Evolutionary conservation across 176 grass and related monocot genomes (phyloP), one percentile per base, ranked within the genome.

Genomic region (Ampelocalamus luodianensis): DNA sequence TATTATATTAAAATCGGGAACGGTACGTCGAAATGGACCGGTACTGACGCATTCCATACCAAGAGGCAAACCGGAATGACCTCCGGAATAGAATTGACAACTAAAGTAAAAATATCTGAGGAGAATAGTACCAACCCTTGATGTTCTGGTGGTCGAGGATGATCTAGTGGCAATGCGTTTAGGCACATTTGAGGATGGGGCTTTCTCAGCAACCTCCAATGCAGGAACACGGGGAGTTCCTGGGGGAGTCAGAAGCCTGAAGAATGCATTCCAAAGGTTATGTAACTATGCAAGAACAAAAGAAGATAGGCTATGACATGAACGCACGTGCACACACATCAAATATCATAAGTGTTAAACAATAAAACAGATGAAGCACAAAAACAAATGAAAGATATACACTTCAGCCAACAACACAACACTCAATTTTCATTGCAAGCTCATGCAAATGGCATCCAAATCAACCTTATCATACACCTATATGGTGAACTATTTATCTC

Each of bases 161-260:
- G 97, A 99, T 89, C 90, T 89, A 80, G 56, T 49, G 18, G 73
- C 66, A 79, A 38, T 34, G 11, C 80, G 84, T 80, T 94, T 99
- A 60, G 93, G 72, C 82, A 64, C 75, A 81, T 74, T 80, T 65
- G 92, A 56, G 53, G 90, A 34, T 79, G 84, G 82, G 22, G 83
- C 87, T 74, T 81, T 92, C 60, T 99, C 90, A 67, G 74, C 76
- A 89, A 68, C 54, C 73, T 87, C 90, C 80, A 60, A 48, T 53
- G 79, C 70, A 85, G 88, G 49, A 86, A 72, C 75, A 78, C 86
- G 91, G 24, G 97, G 93, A 72, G 97, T 94, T 50, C 90, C 92
- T 13, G 97, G 97, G 22, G 93, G 93, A 15, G 97, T 96, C 63
- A 96, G 85, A 89, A 96, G 97, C 97, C 97, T 99, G 97, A 78